These are phyloP conservation scores for Boechera retrofracta DNA, from an alignment of 345 rosid species.

Conservation along the genomic window DNA sequence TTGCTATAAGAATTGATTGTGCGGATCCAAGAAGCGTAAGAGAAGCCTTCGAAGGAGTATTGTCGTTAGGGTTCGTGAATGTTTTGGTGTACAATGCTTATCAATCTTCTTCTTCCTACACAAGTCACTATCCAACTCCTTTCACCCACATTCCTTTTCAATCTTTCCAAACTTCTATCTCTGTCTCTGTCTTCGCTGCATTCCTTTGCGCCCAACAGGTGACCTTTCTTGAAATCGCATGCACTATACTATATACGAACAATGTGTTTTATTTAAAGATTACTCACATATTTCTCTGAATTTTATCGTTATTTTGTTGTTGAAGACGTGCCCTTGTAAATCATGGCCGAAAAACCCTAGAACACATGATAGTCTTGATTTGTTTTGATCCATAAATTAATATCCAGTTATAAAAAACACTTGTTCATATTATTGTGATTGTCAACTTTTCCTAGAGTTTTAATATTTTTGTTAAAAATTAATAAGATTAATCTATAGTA, in stretches of 20 bases:
- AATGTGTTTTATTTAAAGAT: not conserved
- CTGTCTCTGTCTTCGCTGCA: slow-evolving; percentile 78
- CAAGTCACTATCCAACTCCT: slow-evolving; percentile 55
- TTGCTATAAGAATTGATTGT: slow-evolving; percentile 94
- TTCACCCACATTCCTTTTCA: slow-evolving; percentile 71
- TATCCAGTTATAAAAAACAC: not conserved
- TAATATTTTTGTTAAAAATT: not conserved
- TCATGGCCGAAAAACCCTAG: not conserved
- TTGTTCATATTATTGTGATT: not conserved
- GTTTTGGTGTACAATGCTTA: slow-evolving; percentile 90
- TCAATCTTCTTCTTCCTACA: slow-evolving; percentile 50
- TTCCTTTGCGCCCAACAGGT: slow-evolving; percentile 93
- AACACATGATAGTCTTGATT: not conserved
- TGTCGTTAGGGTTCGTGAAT: slow-evolving; percentile 88
- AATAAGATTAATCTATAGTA: not conserved
- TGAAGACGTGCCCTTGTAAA: not conserved
- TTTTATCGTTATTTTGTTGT: not conserved
- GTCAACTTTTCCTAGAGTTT: not conserved
- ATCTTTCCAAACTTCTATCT: slow-evolving; percentile 75
- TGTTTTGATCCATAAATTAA: not conserved
- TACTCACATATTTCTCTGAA: not conserved
- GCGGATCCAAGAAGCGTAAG: slow-evolving; percentile 79
- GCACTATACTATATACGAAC: not conserved
- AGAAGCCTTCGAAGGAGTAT: slow-evolving; percentile 96
- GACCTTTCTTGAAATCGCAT: not conserved